Conservation (phyloP, 1,284 basidiomycete species). For the Trametes polyzona region DNA sequence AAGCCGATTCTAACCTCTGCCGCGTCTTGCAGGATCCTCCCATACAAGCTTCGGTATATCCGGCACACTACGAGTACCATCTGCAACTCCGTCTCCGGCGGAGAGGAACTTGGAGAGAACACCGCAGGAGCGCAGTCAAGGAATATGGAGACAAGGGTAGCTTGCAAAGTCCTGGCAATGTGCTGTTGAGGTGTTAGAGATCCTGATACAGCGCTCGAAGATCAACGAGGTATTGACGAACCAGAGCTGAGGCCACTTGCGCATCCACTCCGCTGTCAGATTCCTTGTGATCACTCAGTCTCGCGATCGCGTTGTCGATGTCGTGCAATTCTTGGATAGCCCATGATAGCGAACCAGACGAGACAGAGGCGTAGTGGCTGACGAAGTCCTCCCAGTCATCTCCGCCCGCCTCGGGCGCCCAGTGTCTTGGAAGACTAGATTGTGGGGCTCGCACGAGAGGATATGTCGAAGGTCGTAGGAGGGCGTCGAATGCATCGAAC, state of each 20-base stretch:
- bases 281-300: slow-evolving; percentile 1
- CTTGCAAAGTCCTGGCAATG: slow-evolving; percentile 63
- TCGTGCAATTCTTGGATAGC: slow-evolving; percentile 45
- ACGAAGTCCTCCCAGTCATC: slow-evolving; percentile 33
- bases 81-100: slow-evolving; percentile 63
- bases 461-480: slow-evolving; percentile 35
- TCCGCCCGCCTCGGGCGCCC: slow-evolving; percentile 26
- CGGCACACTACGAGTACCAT: slow-evolving; percentile 65
- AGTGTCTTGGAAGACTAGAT: not conserved
- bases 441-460: not conserved
- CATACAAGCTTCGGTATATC: slow-evolving; percentile 72
- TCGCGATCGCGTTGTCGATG: slow-evolving; percentile 20
- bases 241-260: slow-evolving; percentile 24
- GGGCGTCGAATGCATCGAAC: slow-evolving; percentile 51
- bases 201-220: too few relatives aligned
- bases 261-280: slow-evolving; percentile 12
- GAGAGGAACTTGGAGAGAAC: slow-evolving; percentile 65
- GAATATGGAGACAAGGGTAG: slow-evolving; percentile 80
- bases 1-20: slow-evolving; percentile 16
- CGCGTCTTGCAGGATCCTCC: slow-evolving; percentile 44
- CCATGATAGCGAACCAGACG: slow-evolving; percentile 33
- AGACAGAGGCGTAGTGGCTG: slow-evolving; percentile 26
- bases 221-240: slow-evolving; percentile 2
- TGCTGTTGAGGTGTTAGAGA: slow-evolving; percentile 37
- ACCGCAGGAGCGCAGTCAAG: slow-evolving; percentile 84